These are phyloP conservation scores for Penicillium ucsense DNA, from an alignment of 495 filamentous ascomycete genomes.

Conservation along the genomic window DNA sequence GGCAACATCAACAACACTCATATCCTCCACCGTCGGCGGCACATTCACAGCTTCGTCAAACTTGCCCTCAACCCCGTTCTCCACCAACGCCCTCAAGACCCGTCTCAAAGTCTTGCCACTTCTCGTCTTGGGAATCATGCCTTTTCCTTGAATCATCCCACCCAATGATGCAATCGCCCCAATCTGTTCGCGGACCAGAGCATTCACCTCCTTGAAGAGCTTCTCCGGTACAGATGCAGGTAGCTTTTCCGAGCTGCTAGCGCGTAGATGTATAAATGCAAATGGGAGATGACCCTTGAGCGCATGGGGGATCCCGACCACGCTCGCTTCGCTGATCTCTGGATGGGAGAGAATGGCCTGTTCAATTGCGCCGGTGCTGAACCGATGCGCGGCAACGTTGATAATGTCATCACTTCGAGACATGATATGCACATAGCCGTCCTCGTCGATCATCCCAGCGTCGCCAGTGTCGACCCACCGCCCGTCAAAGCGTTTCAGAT, in stretches of 20 bases:
- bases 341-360: slow-evolving; percentile 80
- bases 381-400: slow-evolving; percentile 88
- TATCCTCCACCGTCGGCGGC: slow-evolving; percentile 53
- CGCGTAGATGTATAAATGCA: slow-evolving; percentile 61
- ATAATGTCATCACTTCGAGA: slow-evolving; percentile 84
- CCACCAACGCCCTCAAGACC: slow-evolving; percentile 70
- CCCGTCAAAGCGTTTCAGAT: slow-evolving; percentile 69
- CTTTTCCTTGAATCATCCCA: slow-evolving; percentile 72
- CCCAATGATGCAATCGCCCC: slow-evolving; percentile 78
- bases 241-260: slow-evolving; percentile 13
- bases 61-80: slow-evolving; percentile 45
- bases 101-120: slow-evolving; percentile 80
- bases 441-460: slow-evolving; percentile 71
- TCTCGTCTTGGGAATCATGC: slow-evolving; percentile 89
- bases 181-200: slow-evolving; percentile 66
- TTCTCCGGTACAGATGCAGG: slow-evolving; percentile 37
- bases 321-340: slow-evolving; percentile 66
- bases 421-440: slow-evolving; percentile 84
- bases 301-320: slow-evolving; percentile 73
- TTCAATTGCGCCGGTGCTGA: slow-evolving; percentile 83
- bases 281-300: slow-evolving; percentile 89
- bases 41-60: slow-evolving; percentile 44
- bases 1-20: slow-evolving; percentile 46
- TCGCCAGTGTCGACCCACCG: slow-evolving; percentile 86
- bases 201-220: slow-evolving; percentile 52